Percentiles rank a stretch among this genome's conserved stretches.
These are phyloP conservation scores for Microthlaspi erraticum DNA, from an alignment of 345 rosid species.

Conservation along the genomic window DNA sequence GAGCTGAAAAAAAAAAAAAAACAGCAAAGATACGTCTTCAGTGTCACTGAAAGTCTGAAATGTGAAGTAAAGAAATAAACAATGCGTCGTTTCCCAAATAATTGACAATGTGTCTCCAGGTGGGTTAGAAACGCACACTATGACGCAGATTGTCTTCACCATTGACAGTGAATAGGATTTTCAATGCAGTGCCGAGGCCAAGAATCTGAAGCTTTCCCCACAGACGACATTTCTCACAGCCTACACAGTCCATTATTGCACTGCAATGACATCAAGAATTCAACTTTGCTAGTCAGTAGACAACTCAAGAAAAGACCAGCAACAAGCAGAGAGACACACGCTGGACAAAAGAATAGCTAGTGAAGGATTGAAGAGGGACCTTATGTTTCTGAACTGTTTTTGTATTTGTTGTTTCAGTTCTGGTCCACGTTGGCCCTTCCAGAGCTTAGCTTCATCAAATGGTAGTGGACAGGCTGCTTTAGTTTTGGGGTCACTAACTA, in stretches of 20 bases:
- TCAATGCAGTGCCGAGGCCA: slow-evolving; percentile 93
- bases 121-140: slow-evolving; percentile 53
- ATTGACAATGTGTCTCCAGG: not conserved
- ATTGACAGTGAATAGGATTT: slow-evolving; percentile 83
- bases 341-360: not conserved
- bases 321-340: not conserved
- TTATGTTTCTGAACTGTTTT: slow-evolving; percentile 88
- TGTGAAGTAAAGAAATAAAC: not conserved
- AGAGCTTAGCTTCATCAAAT: slow-evolving; percentile 94
- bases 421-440: slow-evolving; percentile 96
- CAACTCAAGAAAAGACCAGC: not conserved
- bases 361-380: slow-evolving; percentile 51
- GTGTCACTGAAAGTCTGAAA: not conserved
- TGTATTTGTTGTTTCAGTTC: slow-evolving; percentile 84
- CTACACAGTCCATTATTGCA: slow-evolving; percentile 94
- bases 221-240: slow-evolving; percentile 96
- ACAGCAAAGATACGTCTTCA: no score
- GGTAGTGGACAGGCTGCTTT: slow-evolving; percentile 96
- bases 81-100: not conserved
- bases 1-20: slow-evolving; percentile 47
- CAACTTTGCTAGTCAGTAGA: slow-evolving; percentile 23
- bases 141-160: slow-evolving; percentile 57
- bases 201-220: slow-evolving; percentile 99
- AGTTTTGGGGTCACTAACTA: slow-evolving; percentile 69
- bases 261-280: slow-evolving; percentile 51